These are phyloP conservation scores for Arctium lappa DNA, from an alignment of 129 eudicot species.

Conservation along the genomic window DNA sequence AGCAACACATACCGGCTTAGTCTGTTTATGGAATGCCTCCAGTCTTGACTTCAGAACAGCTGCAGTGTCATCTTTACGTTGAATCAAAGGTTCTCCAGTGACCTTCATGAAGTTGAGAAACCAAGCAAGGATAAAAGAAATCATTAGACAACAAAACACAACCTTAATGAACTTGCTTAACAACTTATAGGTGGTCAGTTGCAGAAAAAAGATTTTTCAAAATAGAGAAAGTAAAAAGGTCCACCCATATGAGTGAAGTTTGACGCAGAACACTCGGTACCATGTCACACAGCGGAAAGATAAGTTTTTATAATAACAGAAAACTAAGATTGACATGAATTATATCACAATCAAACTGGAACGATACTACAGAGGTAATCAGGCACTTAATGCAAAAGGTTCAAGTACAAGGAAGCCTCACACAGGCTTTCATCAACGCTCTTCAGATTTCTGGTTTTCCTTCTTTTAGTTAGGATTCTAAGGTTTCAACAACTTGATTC, in stretches of 20 bases:
- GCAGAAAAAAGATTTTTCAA: not conserved
- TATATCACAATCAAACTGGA: not conserved
- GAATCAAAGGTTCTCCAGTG: constrained; percentile 91
- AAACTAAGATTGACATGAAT: not conserved
- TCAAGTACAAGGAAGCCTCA: not conserved
- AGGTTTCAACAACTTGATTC: not conserved
- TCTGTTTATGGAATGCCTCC: constrained; percentile 81
- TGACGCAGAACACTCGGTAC: not conserved
- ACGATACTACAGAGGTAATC: not conserved
- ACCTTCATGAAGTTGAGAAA: constrained; percentile 45
- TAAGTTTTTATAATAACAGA: not conserved
- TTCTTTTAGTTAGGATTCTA: too few relatives aligned
- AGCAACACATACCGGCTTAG: constrained; percentile 64
- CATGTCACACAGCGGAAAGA: constrained; percentile 15
- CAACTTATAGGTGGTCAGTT: not conserved
- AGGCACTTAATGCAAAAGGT: not conserved
- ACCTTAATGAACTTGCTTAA: not conserved
- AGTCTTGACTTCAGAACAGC: constrained; percentile 90
- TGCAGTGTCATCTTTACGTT: constrained; percentile 94
- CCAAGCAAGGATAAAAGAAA: not conserved
- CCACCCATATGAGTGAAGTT: not conserved
- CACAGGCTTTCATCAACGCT: not conserved
- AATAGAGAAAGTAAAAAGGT: not conserved
- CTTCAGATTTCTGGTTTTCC: not conserved
- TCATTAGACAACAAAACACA: constrained; percentile 5